phyloP scores from a whole-genome alignment of 2,329 filamentous ascomycete species.

The Chaetoscypha palmicola region DNA sequence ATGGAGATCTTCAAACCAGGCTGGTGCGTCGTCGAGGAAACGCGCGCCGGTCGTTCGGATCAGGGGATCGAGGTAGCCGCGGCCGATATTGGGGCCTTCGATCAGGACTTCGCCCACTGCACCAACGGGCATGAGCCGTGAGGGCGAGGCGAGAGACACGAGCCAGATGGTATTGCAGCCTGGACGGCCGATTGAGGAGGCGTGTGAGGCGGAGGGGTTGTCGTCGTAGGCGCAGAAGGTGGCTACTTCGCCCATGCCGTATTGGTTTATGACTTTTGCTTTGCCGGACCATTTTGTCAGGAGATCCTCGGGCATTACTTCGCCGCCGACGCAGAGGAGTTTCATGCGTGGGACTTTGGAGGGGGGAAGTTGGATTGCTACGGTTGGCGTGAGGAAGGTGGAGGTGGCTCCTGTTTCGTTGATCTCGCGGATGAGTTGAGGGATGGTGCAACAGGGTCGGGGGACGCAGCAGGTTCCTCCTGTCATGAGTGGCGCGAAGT shows the following conservation, averaged over 20 bases:
- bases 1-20: not conserved
- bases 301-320: not conserved
- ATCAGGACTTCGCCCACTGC: not conserved
- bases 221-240: slow-evolving; percentile 1
- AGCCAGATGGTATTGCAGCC: slow-evolving; percentile 1
- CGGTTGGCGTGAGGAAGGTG: slow-evolving; percentile 1
- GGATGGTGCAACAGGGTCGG: not conserved
- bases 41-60: not conserved
- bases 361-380: not conserved
- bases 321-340: not conserved
- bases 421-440: not conserved
- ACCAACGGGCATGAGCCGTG: not conserved
- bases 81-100: slow-evolving; percentile 1
- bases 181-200: not conserved
- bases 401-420: not conserved
- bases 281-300: not conserved
- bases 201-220: not conserved
- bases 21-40: not conserved
- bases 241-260: slow-evolving; percentile 1
- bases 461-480: not conserved
- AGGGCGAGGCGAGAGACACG: not conserved
- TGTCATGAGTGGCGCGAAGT: not conserved
- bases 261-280: slow-evolving; percentile 2
- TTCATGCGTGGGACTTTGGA: not conserved
- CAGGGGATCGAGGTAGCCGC: not conserved